Conservation (phyloP, 2,329 filamentous ascomycete genomes). For the Hymenoscyphus occultus region DNA sequence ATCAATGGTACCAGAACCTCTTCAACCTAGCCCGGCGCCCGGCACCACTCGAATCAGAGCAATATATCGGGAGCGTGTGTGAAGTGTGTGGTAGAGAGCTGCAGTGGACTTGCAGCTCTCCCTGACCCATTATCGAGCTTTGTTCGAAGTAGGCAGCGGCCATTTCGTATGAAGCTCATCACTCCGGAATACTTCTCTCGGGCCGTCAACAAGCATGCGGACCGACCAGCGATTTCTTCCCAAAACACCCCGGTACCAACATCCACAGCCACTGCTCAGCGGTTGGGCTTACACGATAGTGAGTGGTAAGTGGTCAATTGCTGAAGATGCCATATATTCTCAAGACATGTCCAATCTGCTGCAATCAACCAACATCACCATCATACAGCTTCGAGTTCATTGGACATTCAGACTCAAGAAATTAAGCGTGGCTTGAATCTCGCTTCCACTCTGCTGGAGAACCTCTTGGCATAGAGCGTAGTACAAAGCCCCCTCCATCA, state of each 20-base stretch:
- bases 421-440: background rate
- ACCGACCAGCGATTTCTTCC: background rate
- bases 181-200: background rate
- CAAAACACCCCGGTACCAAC: background rate
- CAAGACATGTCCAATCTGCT: background rate
- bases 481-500: slow-evolving; percentile 5
- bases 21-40: background rate
- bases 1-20: background rate
- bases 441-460: slow-evolving; percentile 9
- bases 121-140: background rate
- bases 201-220: background rate
- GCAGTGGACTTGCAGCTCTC: slow-evolving; percentile 1
- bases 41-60: background rate
- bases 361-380: background rate
- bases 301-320: slow-evolving; percentile 1
- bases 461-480: slow-evolving; percentile 7
- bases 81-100: background rate
- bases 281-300: background rate
- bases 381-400: background rate
- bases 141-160: background rate
- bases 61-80: background rate
- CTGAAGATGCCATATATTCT: slow-evolving; percentile 7
- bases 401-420: background rate
- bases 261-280: background rate
- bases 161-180: background rate